These are phyloP conservation scores for Capronia epimyces DNA, from an alignment of 2,329 filamentous ascomycete genomes.

Conservation along the genomic window DNA sequence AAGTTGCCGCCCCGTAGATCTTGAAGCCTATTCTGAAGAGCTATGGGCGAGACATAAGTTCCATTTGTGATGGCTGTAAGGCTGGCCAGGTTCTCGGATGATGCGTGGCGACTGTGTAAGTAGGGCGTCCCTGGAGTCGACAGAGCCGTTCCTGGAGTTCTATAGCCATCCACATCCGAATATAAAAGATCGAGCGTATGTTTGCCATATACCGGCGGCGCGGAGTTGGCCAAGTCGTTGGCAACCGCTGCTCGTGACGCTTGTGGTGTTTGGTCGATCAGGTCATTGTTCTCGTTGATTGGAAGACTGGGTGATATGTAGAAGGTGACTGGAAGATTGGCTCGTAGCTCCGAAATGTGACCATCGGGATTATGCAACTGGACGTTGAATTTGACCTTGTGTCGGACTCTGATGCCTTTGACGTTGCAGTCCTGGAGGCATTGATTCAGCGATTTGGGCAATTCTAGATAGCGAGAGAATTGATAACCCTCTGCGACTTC, in stretches of 20 bases:
- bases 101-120: conserved; percentile 65
- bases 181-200: conserved; percentile 88
- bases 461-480: conserved; percentile 55
- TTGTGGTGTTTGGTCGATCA: conserved; percentile 58
- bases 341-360: conserved; percentile 76
- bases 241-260: conserved; percentile 46
- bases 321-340: conserved; percentile 82
- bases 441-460: conserved; percentile 74
- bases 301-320: conserved; percentile 94
- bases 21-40: conserved; percentile 64
- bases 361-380: conserved; percentile 92
- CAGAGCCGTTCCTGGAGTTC: conserved; percentile 61
- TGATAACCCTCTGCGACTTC: conserved; percentile 57
- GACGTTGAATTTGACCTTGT: conserved; percentile 87
- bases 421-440: conserved; percentile 88
- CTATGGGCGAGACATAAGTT: conserved; percentile 56
- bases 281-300: conserved; percentile 77
- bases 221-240: conserved; percentile 57
- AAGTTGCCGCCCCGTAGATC: conserved; percentile 43
- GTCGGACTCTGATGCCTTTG: conserved; percentile 82
- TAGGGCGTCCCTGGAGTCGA: conserved; percentile 74
- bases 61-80: conserved; percentile 49
- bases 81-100: conserved; percentile 70
- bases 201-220: conserved; percentile 87
- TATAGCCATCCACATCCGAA: conserved; percentile 82